Conservation (phyloP, 2,329 filamentous ascomycete genomes). For the Zymoseptoria passerinii region DNA sequence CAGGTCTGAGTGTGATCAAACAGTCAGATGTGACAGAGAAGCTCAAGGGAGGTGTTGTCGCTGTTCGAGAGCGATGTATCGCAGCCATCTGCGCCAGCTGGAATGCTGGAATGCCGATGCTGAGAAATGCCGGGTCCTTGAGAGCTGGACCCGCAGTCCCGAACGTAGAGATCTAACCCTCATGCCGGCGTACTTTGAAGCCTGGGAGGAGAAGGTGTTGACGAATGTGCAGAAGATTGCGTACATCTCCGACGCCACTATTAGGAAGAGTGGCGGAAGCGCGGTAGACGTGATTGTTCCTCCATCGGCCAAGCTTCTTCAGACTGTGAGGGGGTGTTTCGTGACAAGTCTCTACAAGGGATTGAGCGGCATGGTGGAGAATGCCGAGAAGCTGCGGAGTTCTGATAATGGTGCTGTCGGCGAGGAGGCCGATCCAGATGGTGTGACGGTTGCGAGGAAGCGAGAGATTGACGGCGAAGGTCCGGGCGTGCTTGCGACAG, state of each 20-base stretch:
- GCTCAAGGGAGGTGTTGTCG: conserved; percentile 65
- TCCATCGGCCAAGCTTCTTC: conserved; percentile 76
- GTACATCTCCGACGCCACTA: conserved; percentile 81
- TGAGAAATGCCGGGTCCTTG: conserved; percentile 82
- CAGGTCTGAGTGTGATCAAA: conserved; percentile 61
- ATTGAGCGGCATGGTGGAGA: conserved; percentile 92
- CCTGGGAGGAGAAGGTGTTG: conserved; percentile 76
- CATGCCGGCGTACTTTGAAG: conserved; percentile 78
- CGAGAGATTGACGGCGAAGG: conserved; percentile 14
- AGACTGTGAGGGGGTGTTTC: conserved; percentile 86
- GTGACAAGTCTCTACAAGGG: conserved; percentile 91
- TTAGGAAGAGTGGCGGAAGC: conserved; percentile 47
- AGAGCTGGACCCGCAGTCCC: conserved; percentile 81
- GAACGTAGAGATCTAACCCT: conserved; percentile 81
- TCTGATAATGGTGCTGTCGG: conserved; percentile 33
- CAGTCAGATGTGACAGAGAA: conserved; percentile 47
- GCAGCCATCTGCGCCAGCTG: conserved; percentile 81
- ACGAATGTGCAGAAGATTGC: conserved; percentile 89
- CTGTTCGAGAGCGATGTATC: conserved; percentile 75
- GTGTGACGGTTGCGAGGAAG: conserved; percentile 31
- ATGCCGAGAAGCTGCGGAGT: conserved; percentile 45
- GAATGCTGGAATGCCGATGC: conserved; percentile 93
- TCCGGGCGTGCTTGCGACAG: conserved; percentile 35
- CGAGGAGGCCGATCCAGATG: conserved; percentile 46
- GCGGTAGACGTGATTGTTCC: conserved; percentile 73